Evolutionary conservation across 169 alveolate genomes (phyloP), one percentile per base, ranked within the genome.

Genomic region (Amoebophrya sp.): DNA sequence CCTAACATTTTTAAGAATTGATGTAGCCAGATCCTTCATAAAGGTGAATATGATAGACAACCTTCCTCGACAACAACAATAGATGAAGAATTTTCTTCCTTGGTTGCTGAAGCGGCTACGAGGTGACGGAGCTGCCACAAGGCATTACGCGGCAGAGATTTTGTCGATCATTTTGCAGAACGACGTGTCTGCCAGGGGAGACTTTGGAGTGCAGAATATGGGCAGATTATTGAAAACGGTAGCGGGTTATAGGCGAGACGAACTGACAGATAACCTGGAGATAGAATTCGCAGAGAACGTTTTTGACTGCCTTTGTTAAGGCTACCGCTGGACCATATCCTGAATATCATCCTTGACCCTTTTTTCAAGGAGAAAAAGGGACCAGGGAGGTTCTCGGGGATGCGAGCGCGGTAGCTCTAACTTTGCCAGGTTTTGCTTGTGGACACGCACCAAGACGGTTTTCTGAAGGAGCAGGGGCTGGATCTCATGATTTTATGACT

Each of bases 401-500:
- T n/a, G n/a, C n/a, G n/a, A n/a, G n/a, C n/a, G n/a, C n/a, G n/a
- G n/a, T n/a, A n/a, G n/a, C n/a, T n/a, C n/a, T n/a, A n/a, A n/a
- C 33, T 65, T 6, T 65, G 83, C 83, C 83, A 65, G 36, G 38
- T 65, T 6, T 12, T 65, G 83, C 83, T 65, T 29, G 33, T 26
- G 36, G 83, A 1, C 3, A 26, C 2, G 26, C 36, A 26, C 36
- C 83, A 26, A 18, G 2, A 65, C 10, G 83, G 33, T 6, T 65
- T 65, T 26, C 2, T 29, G 33, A 18, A 65, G 2, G 83, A 29
- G 83, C 83, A 65, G 83, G 83, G 83, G 38, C 39, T 18, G 33
- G 83, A 65, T 29, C 83, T 65, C 83, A 65, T 65, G 83, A 18
- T 65, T n/a, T n/a, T n/a, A n/a, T n/a, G n/a, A n/a, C n/a, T n/a